Conservation (phyloP, 2,329 filamentous ascomycete genomes). For the Polychaeton citri region DNA sequence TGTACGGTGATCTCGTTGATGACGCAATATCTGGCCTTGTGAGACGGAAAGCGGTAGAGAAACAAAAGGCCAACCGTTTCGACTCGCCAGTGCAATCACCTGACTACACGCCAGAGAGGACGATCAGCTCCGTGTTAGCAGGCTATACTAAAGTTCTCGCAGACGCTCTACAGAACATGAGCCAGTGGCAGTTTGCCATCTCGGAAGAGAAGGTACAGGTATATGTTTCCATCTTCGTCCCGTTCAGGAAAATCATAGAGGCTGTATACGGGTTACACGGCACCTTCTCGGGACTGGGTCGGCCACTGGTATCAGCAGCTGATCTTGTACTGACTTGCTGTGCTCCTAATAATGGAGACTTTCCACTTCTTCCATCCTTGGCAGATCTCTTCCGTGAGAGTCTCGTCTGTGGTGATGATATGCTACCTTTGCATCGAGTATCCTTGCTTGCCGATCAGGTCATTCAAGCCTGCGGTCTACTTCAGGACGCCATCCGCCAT, state of each 20-base stretch:
- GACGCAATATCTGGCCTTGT: conserved; percentile 60
- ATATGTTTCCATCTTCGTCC: conserved; percentile 51
- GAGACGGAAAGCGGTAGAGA: conserved; percentile 46
- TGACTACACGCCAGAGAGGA: conserved; percentile 64
- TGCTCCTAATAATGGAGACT: conserved; percentile 9
- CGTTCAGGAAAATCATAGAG: conserved; percentile 58
- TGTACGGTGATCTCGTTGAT: conserved; percentile 64
- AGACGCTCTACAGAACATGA: conserved; percentile 74
- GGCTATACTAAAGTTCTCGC: conserved; percentile 63
- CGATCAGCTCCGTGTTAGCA: conserved; percentile 56
- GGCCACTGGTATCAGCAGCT: conserved; percentile 58
- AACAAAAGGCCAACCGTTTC: conserved; percentile 31
- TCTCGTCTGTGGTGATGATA: conserved; percentile 8
- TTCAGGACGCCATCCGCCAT: conserved; percentile 1
- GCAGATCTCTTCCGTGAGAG: conserved; percentile 8
- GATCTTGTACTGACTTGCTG: conserved; percentile 66
- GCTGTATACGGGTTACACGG: conserved; percentile 63
- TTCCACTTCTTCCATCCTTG: conserved; percentile 8
- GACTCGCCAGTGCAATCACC: conserved; percentile 37
- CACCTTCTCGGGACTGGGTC: conserved; percentile 33
- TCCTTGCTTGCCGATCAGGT: conserved; percentile 10
- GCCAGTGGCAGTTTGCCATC: conserved; percentile 69
- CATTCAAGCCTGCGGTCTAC: conserved; percentile 5
- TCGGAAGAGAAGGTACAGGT: conserved; percentile 56
- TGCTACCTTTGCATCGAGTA: conserved; percentile 7